Evolutionary conservation across 371 early-diverging fungal genomes (phyloP), one percentile per base, ranked within the genome.

Genomic region (Actinomucor elegans): DNA sequence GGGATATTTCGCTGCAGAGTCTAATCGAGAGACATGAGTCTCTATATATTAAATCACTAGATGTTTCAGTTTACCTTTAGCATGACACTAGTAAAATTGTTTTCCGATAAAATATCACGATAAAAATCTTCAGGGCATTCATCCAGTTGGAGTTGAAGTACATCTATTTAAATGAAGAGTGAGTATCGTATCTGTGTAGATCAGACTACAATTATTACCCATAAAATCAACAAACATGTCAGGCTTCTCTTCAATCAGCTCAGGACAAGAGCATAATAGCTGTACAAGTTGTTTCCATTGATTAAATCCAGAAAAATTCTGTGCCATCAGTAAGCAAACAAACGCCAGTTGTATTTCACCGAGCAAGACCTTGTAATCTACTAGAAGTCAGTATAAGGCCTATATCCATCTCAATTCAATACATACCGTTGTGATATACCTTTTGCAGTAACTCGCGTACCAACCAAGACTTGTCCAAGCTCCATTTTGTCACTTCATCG

Each of bases 391-490:
- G 20, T 29, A 11, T n/a, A n/a, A n/a, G n/a, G n/a, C n/a, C n/a
- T n/a, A n/a, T n/a, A n/a, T n/a, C 3, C 17, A 5, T 4, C 6
- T 52, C 1, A 10, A 10, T 36, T 24, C 37, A 8, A 4, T 18
- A 20, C n/a, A 38, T 71, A 87, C 84, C 80, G 20, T 71, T 61
- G 28, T 70, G 50, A 64, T 78, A 90, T 1, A 63, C 48, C 0
- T 42, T 42, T 5, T 37, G 29, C 9, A 91, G 55, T 5, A 89
- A 49, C 6, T 80, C 57, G 1, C 52, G 48, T 31, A 94, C 74
- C 27, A 96, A 77, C 87, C 90, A 95, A 35, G 89, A 88, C 70
- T 96, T 96, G 78, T 98, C 98, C 17, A 85, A 59, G 64, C 91
- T 92, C 80, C 92, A 94, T 44, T 80, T 79, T 20, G 92, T 92